Conservation (phyloP, 192 early-diverging fungal species). For the Entrophospora sp. region DNA sequence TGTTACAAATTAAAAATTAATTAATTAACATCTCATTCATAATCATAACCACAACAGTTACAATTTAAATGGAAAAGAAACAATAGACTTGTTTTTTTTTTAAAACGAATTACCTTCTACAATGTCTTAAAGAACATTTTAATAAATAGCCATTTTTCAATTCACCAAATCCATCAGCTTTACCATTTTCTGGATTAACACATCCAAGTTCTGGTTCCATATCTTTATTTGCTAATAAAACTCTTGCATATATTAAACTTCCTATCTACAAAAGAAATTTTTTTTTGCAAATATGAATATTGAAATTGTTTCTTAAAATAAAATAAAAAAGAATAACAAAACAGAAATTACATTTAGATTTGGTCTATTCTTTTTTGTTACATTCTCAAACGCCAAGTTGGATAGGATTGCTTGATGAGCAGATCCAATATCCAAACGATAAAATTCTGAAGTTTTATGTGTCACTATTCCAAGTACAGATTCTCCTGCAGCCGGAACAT, state of each 20-base stretch:
- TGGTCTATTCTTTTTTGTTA: conserved; percentile 83
- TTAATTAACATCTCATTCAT: background rate
- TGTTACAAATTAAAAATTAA: background rate
- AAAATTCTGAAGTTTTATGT: conserved; percentile 60
- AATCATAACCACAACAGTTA: too few relatives aligned
- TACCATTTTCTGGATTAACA: conserved; percentile 71
- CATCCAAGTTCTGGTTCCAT: conserved; percentile 98
- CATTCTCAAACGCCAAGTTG: conserved; percentile 86
- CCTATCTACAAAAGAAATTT: too few relatives aligned
- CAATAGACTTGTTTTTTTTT: background rate
- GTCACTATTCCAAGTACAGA: conserved; percentile 78
- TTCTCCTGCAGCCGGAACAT: conserved; percentile 79
- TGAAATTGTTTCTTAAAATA: background rate
- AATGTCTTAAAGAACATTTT: conserved; percentile 69
- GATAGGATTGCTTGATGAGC: conserved; percentile 75
- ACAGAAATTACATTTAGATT: conserved; percentile 50
- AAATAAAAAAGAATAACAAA: background rate
- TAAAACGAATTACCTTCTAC: conserved; percentile 54
- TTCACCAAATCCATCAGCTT: conserved; percentile 86
- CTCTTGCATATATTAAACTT: conserved; percentile 74
- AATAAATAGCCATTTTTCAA: conserved; percentile 71
- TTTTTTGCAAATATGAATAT: background rate
- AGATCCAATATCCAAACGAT: conserved; percentile 84
- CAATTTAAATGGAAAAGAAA: background rate
- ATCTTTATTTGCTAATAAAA: conserved; percentile 81